These are phyloP conservation scores for Daldinia sp. DNA, from an alignment of 2,329 filamentous ascomycete genomes.

Conservation along the genomic window DNA sequence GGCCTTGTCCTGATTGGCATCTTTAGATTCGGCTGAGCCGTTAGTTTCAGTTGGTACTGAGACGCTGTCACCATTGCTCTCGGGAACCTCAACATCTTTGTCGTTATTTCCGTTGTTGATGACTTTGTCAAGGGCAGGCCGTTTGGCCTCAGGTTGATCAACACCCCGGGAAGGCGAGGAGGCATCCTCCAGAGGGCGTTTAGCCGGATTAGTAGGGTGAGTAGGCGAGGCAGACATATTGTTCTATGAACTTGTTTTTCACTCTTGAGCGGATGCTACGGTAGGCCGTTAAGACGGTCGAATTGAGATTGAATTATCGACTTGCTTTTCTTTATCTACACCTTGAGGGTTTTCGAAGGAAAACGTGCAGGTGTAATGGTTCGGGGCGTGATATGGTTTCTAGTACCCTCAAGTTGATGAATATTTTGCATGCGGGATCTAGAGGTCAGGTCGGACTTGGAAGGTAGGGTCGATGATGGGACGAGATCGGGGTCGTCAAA, in stretches of 20 bases:
- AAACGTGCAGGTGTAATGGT: constrained; percentile 89
- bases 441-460: constrained; percentile 48
- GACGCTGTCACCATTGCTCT: constrained; percentile 55
- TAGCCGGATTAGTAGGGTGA: constrained; percentile 77
- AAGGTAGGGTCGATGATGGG: constrained; percentile 49
- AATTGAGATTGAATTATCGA: constrained; percentile 59
- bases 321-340: constrained; percentile 81
- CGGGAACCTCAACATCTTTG: constrained; percentile 59
- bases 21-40: constrained; percentile 58
- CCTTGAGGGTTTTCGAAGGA: constrained; percentile 86
- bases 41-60: constrained; percentile 61
- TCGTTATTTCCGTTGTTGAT: constrained; percentile 69
- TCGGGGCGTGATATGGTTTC: constrained; percentile 59
- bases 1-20: constrained; percentile 63
- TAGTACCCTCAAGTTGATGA: constrained; percentile 45
- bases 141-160: constrained; percentile 97
- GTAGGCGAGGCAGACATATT: constrained; percentile 80
- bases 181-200: constrained; percentile 96
- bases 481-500: constrained; percentile 46
- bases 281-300: constrained; percentile 55
- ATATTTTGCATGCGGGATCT: constrained; percentile 46
- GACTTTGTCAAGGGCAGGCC: constrained; percentile 93
- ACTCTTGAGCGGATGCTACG: constrained; percentile 37
- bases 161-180: constrained; percentile 92
- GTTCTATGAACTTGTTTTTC: constrained; percentile 53